phyloP scores from a whole-genome alignment of 2,329 filamentous ascomycete species.

The Ophiostoma sp. region DNA sequence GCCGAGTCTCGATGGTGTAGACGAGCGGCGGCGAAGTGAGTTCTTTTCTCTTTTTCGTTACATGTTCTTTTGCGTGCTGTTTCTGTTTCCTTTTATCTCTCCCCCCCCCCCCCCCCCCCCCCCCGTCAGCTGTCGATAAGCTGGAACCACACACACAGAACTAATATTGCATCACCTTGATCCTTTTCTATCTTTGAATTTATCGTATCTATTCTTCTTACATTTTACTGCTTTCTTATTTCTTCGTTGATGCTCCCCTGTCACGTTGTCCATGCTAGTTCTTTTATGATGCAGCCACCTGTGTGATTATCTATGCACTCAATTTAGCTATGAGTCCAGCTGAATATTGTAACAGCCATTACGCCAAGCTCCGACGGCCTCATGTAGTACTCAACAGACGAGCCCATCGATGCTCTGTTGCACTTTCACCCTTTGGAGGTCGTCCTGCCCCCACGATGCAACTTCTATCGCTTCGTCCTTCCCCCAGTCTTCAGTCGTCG shows the following conservation, averaged over 20 bases:
- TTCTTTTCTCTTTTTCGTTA: background rate
- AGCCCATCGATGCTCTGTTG: no score
- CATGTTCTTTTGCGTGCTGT: no score
- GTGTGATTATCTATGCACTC: background rate
- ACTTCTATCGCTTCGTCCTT: no score
- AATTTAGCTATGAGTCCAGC: background rate
- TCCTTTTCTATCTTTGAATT: background rate
- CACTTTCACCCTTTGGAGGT: no score
- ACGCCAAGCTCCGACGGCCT: background rate
- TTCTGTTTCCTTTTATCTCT: background rate
- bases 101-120: slow-evolving; percentile 17
- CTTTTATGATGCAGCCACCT: background rate
- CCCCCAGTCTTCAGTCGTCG: no score
- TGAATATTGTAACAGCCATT: background rate
- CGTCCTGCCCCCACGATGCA: no score
- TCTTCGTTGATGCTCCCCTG: background rate
- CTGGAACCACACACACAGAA: background rate
- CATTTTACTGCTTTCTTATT: background rate
- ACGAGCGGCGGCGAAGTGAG: slow-evolving; percentile 62
- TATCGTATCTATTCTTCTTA: background rate
- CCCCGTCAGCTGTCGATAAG: slow-evolving; percentile 5
- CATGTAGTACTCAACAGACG: background rate
- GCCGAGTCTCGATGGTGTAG: slow-evolving; percentile 80
- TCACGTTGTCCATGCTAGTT: background rate
- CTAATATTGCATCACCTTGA: background rate